Conservation (phyloP, 2,329 filamentous ascomycete genomes). For the Xylariales sp. region DNA sequence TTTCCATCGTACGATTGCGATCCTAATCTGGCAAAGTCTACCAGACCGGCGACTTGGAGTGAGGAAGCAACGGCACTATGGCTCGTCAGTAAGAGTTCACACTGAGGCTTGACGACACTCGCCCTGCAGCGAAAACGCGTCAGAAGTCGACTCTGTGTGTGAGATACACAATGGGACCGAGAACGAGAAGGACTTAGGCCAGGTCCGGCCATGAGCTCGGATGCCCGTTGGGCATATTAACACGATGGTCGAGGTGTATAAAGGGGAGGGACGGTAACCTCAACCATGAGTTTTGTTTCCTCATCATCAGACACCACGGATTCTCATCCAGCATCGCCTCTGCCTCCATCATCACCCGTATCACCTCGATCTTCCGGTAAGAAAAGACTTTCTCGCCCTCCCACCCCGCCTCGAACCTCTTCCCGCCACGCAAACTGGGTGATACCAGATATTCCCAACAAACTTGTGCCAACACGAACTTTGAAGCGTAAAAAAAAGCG, state of each 20-base stretch:
- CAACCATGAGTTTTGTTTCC: slow-evolving; percentile 30
- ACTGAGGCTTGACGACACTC: slow-evolving; percentile 26
- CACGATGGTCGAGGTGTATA: slow-evolving; percentile 39
- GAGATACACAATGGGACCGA: slow-evolving; percentile 33
- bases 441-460: slow-evolving; percentile 22
- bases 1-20: slow-evolving; percentile 45
- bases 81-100: slow-evolving; percentile 23
- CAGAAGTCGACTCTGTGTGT: slow-evolving; percentile 13
- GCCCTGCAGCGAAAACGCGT: slow-evolving; percentile 27
- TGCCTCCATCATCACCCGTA: slow-evolving; percentile 20
- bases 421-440: slow-evolving; percentile 37
- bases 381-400: slow-evolving; percentile 35
- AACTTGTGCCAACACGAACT: slow-evolving; percentile 24
- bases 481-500: slow-evolving; percentile 44
- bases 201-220: slow-evolving; percentile 21
- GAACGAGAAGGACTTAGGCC: slow-evolving; percentile 12
- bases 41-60: slow-evolving; percentile 23
- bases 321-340: slow-evolving; percentile 19
- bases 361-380: slow-evolving; percentile 25
- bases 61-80: slow-evolving; percentile 24
- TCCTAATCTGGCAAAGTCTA: slow-evolving; percentile 37
- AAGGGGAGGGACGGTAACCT: slow-evolving; percentile 33
- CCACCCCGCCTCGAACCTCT: slow-evolving; percentile 42
- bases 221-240: slow-evolving; percentile 13
- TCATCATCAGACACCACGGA: slow-evolving; percentile 35